Conservation (phyloP, 2,329 filamentous ascomycete genomes). For the Bipolaris victoriae region DNA sequence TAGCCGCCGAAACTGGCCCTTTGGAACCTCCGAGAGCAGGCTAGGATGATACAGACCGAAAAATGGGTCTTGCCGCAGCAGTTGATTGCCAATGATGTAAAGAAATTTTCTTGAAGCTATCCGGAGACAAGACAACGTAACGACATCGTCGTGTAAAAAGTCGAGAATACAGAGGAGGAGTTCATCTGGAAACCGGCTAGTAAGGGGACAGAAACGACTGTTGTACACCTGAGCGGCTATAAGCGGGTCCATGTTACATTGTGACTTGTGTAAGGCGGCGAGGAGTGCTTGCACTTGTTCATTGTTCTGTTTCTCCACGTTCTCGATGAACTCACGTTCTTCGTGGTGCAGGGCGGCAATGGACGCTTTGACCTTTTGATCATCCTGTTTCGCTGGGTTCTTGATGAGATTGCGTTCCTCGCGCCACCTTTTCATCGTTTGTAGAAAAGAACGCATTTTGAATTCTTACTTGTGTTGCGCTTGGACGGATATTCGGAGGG, state of each 20-base stretch:
- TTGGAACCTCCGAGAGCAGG: neutral
- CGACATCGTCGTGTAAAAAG: constrained; percentile 10
- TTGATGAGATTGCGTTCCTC: neutral
- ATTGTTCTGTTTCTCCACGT: neutral
- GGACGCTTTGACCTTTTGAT: neutral
- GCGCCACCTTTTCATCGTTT: neutral
- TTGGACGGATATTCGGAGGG: no score
- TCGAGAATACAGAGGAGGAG: constrained; percentile 24
- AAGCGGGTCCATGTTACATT: constrained; percentile 24
- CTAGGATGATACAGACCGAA: neutral
- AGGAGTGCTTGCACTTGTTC: neutral
- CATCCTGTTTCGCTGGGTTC: neutral
- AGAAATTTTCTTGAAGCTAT: neutral
- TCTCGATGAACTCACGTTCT: neutral
- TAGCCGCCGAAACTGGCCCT: neutral
- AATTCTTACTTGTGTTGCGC: neutral
- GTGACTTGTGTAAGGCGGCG: neutral
- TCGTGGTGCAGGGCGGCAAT: no score
- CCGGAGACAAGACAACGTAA: neutral
- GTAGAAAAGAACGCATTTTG: neutral
- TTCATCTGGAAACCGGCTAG: constrained; percentile 23
- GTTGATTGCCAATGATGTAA: neutral
- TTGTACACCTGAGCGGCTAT: constrained; percentile 28
- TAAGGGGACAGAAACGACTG: constrained; percentile 25
- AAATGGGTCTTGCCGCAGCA: neutral